These are phyloP conservation scores for Trichoderma reesei DNA, from an alignment of 495 filamentous ascomycete species.

Conservation along the genomic window DNA sequence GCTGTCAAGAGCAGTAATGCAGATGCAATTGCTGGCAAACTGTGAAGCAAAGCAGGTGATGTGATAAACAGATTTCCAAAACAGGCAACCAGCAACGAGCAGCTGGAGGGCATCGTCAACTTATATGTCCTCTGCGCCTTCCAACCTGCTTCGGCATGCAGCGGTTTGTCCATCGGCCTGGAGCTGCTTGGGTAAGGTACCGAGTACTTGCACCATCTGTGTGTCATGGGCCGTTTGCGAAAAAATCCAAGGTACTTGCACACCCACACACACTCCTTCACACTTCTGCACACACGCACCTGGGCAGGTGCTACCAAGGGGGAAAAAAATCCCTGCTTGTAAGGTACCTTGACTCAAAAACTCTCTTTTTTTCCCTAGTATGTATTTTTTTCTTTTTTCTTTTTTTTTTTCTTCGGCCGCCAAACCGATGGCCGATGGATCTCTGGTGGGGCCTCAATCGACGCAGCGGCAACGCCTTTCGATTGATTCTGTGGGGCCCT, in stretches of 20 bases:
- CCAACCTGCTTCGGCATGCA: slow-evolving; percentile 30
- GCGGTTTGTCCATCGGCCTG: not conserved
- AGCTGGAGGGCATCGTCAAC: slow-evolving; percentile 12
- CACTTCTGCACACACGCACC: too few species aligned
- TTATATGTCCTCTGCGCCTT: slow-evolving; percentile 16
- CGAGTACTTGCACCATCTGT: too few species aligned
- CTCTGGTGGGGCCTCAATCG: not conserved
- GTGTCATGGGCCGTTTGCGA: slow-evolving; percentile 28
- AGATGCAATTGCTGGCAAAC: too few species aligned
- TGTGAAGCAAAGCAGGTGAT: too few species aligned
- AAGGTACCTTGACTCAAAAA: too few species aligned
- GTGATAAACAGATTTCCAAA: not conserved
- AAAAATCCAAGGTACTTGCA: not conserved
- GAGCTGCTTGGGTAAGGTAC: too few species aligned
- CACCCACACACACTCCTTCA: too few species aligned
- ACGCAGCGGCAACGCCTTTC: not conserved
- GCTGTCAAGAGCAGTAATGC: not conserved
- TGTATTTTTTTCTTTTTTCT: too few species aligned
- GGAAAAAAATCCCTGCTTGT: too few species aligned
- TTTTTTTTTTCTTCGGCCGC: too few species aligned
- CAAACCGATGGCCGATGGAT: slow-evolving; percentile 8
- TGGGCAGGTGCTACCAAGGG: too few species aligned
- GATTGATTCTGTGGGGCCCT: slow-evolving; percentile 6
- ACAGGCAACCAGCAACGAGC: slow-evolving; percentile 11
- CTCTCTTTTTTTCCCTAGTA: too few species aligned